Evolutionary conservation across 2,329 filamentous ascomycete genomes (phyloP).

Genomic region (Coniella lustricola): DNA sequence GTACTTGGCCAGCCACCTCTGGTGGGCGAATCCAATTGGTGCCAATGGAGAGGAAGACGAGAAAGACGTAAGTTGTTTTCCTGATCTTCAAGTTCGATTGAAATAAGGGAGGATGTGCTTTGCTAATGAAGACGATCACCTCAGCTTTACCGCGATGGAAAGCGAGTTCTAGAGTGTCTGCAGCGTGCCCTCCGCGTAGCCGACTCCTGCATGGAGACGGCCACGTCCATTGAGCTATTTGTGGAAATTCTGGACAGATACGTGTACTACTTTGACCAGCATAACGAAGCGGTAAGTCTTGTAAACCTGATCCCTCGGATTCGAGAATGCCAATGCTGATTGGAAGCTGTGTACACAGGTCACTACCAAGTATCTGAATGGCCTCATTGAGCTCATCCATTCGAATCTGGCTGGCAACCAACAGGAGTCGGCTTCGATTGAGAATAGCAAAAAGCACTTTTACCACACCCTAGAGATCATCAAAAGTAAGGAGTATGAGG

Average conservation of each 20-base stretch:
- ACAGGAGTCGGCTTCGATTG: slow-evolving; percentile 71
- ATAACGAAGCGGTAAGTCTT: slow-evolving; percentile 75
- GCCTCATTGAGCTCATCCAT: slow-evolving; percentile 95
- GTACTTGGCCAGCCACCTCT: slow-evolving; percentile 91
- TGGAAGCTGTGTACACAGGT: slow-evolving; percentile 41
- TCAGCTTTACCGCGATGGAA: slow-evolving; percentile 92
- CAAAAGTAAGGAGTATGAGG: slow-evolving; percentile 83
- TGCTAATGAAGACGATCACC: slow-evolving; percentile 6
- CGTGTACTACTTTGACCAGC: slow-evolving; percentile 98
- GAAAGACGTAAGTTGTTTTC: slow-evolving; percentile 56
- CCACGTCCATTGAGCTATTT: slow-evolving; percentile 93
- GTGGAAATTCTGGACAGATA: slow-evolving; percentile 98
- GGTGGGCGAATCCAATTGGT: slow-evolving; percentile 88
- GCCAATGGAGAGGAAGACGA: slow-evolving; percentile 74
- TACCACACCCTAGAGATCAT: slow-evolving; percentile 93
- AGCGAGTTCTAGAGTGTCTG: slow-evolving; percentile 91
- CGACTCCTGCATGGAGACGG: slow-evolving; percentile 98
- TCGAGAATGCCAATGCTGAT: too few relatives aligned
- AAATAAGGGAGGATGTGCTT: too few relatives aligned
- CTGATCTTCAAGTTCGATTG: too few relatives aligned
- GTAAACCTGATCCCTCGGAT: too few relatives aligned
- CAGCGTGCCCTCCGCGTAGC: slow-evolving; percentile 93
- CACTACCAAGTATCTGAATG: slow-evolving; percentile 96
- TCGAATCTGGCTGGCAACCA: slow-evolving; percentile 86
- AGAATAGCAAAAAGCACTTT: slow-evolving; percentile 90